Evolutionary conservation across 108 stramenopile genomes (phyloP).

Genomic region (Licmophora abbreviata): DNA sequence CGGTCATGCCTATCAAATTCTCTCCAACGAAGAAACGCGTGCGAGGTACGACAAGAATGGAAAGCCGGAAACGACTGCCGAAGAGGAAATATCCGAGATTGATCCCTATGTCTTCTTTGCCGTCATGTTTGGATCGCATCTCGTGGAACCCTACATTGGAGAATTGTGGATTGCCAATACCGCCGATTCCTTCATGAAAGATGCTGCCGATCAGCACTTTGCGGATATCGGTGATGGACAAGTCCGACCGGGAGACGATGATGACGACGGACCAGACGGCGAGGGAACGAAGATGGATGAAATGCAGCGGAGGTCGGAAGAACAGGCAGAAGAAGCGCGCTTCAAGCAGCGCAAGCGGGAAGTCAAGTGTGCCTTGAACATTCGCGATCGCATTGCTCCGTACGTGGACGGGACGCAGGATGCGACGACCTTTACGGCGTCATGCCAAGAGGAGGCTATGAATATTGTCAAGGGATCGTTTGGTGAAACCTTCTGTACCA

Average conservation of each 20-base stretch:
- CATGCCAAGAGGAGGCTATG: conserved; percentile 42
- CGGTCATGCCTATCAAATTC: conserved; percentile 82
- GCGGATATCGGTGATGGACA: neutral
- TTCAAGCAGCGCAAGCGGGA: conserved; percentile 63
- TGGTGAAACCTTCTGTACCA: conserved; percentile 60
- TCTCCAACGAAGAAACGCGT: conserved; percentile 68
- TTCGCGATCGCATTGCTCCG: conserved; percentile 39
- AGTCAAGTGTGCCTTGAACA: conserved; percentile 60
- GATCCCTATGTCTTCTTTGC: conserved; percentile 81
- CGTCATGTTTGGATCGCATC: conserved; percentile 75
- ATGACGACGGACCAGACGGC: conserved; percentile 7
- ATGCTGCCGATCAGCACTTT: conserved; percentile 17
- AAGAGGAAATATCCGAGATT: conserved; percentile 40
- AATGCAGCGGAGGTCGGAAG: conserved; percentile 15
- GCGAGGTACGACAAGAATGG: conserved; percentile 82
- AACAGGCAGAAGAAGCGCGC: conserved; percentile 22
- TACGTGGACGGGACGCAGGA: conserved; percentile 30
- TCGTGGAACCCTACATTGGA: conserved; percentile 81
- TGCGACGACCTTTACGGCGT: conserved; percentile 21
- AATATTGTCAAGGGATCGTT: conserved; percentile 71
- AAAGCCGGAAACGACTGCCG: conserved; percentile 34
- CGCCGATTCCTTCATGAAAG: conserved; percentile 68
- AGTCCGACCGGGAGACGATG: conserved; percentile 10
- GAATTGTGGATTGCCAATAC: conserved; percentile 80
- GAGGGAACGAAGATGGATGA: conserved; percentile 17